Evolutionary conservation across 768 basidiomycete species (phyloP).

Genomic region (Harrya chromipes): DNA sequence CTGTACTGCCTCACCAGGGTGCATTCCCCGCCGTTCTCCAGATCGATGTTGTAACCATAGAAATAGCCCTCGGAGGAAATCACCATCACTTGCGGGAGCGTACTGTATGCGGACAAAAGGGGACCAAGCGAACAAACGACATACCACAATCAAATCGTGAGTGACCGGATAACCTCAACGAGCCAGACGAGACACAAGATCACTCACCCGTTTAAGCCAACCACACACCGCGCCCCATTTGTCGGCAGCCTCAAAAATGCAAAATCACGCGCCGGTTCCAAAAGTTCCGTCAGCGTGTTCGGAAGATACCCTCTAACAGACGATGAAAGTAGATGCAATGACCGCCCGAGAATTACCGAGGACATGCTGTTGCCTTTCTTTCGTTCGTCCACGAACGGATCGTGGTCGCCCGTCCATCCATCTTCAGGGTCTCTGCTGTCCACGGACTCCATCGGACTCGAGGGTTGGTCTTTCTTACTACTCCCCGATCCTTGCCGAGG

Average conservation of each 20-base stretch:
- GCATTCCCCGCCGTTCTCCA: slow-evolving; percentile 96
- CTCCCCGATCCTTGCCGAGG: slow-evolving; percentile 28
- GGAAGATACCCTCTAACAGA: slow-evolving; percentile 85
- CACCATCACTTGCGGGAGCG: slow-evolving; percentile 96
- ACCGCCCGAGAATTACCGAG: slow-evolving; percentile 64
- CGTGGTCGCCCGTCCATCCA: slow-evolving; percentile 68
- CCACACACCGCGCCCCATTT: slow-evolving; percentile 76
- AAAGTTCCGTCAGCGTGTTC: slow-evolving; percentile 88
- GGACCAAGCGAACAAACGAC: neutral
- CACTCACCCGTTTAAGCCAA: slow-evolving; percentile 83
- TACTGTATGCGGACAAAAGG: slow-evolving; percentile 42
- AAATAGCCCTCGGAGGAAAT: slow-evolving; percentile 94
- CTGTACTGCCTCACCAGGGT: slow-evolving; percentile 92
- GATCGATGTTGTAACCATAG: slow-evolving; percentile 92
- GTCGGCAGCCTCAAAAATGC: slow-evolving; percentile 84
- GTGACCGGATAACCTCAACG: neutral
- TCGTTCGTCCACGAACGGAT: slow-evolving; percentile 78
- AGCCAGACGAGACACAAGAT: neutral
- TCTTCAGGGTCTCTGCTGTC: slow-evolving; percentile 61
- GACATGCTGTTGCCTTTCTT: slow-evolving; percentile 56
- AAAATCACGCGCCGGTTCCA: slow-evolving; percentile 95
- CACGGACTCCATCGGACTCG: slow-evolving; percentile 64
- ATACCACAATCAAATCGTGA: neutral
- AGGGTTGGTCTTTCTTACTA: slow-evolving; percentile 33
- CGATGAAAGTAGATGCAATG: slow-evolving; percentile 68